Evolutionary conservation across 139 green algal species (phyloP), one percentile per base, ranked within the genome.

Genomic region (Gonium pectorale): DNA sequence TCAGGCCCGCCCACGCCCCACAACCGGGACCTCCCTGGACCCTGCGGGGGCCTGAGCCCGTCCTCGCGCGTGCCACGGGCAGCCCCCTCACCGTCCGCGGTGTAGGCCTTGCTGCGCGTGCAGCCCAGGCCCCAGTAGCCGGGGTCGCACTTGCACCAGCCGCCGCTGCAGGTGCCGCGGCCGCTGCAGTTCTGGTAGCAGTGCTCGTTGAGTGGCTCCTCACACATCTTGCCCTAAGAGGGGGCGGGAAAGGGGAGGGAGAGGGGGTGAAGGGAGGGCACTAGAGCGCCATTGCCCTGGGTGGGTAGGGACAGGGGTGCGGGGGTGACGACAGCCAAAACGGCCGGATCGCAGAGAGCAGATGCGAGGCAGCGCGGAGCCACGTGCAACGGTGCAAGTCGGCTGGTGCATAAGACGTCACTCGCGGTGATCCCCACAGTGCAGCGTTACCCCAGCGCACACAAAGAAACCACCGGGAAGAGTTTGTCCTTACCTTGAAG

Each of bases 91-190:
- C 67, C 26, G 13, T 74, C 40, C 8, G 40, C 43, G 15, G 5
- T 49, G 37, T 81, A 90, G 26, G 80, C 86, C 40, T 69, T 60
- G 52, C 37, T 80, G 17, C 86, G 38, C 33, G 8, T 44, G 80
- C 86, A 90, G 51, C 67, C 86, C 49, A 85, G 74, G 4, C 86
- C 86, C 86, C 86, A 90, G 64, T 37, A 81, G 2, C 69, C 59
- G 2, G 63, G 2, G 51, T 80, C 6, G 54, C 86, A 90, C 54
- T 90, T 80, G 66, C 86, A 90, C 33, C 64, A 90, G 72, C 86
- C 86, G 33, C 80, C 80, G 13, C 17, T 37, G 71, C 86, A 90
- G 17, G 24, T 63, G 49, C 85, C 85, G 24, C 60, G 63, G 21
- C 56, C 56, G 15, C 44, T 29, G 69, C 85, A 89, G 41, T 69